Conservation (phyloP, 345 rosid species). For the Acer campestre region DNA sequence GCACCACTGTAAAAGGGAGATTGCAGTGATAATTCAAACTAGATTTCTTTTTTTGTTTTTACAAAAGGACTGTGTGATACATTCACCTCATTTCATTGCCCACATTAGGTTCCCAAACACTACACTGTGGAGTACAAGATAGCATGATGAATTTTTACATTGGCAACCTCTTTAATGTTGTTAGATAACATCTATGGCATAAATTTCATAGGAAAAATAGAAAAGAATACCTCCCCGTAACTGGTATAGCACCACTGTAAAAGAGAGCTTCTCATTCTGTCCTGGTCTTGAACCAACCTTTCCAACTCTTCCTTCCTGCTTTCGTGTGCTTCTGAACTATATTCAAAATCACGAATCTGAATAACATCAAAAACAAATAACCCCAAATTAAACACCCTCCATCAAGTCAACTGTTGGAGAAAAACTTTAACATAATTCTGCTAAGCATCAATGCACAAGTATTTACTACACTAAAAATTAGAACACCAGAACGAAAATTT, state of each 20-base stretch:
- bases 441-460: neutral
- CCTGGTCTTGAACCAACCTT: conserved; percentile 75
- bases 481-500: neutral
- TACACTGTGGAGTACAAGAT: neutral
- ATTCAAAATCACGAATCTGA: conserved; percentile 92
- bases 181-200: neutral
- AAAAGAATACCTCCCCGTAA: conserved; percentile 82
- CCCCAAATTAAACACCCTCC: conserved; percentile 13
- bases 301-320: conserved; percentile 82
- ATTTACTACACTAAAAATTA: neutral
- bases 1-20: neutral
- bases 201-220: neutral
- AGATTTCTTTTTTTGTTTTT: neutral
- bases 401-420: conserved; percentile 2
- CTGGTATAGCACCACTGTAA: conserved; percentile 98
- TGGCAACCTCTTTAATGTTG: too few relatives aligned
- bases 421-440: neutral
- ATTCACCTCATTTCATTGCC: neutral
- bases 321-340: conserved; percentile 86
- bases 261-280: conserved; percentile 79
- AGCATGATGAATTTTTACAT: neutral
- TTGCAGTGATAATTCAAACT: neutral
- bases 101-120: neutral
- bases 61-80: neutral
- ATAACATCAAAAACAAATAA: conserved; percentile 23